phyloP scores from a whole-genome alignment of 1,284 basidiomycete genomes.

The Apiotrichum mycotoxinovorans region DNA sequence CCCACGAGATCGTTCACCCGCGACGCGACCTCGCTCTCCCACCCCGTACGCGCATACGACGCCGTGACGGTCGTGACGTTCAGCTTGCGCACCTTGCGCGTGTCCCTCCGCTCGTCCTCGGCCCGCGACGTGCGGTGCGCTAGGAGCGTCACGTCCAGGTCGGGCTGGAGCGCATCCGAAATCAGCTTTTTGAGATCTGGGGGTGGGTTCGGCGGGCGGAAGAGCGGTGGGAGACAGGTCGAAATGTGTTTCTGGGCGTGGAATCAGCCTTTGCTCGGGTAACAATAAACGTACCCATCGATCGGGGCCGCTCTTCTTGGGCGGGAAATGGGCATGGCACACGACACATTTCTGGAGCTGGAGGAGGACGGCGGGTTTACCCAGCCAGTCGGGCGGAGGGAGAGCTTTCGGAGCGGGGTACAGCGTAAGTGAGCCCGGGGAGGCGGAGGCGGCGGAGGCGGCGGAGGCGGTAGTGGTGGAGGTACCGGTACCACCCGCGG shows the following conservation, averaged over 20 bases:
- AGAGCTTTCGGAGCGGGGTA: background rate
- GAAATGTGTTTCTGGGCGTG: conserved; percentile 40
- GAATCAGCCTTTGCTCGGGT: background rate
- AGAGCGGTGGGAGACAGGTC: conserved; percentile 37
- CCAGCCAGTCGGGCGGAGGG: conserved; percentile 38
- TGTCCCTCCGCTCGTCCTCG: conserved; percentile 1
- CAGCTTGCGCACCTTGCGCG: background rate
- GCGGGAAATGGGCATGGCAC: conserved; percentile 32
- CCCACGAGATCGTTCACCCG: conserved; percentile 30
- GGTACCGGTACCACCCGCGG: too few relatives aligned
- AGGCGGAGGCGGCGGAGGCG: background rate
- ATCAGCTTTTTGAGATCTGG: conserved; percentile 38
- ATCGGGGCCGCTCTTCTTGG: conserved; percentile 33
- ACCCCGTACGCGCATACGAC: conserved; percentile 26
- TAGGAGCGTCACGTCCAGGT: conserved; percentile 11
- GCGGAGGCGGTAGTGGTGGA: background rate
- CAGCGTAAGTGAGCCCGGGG: background rate
- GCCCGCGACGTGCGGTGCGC: conserved; percentile 5
- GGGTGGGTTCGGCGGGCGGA: conserved; percentile 36
- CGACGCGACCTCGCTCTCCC: conserved; percentile 29
- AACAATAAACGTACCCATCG: conserved; percentile 40
- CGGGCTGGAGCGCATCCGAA: conserved; percentile 23
- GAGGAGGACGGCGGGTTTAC: conserved; percentile 27
- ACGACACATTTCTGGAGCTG: conserved; percentile 29
- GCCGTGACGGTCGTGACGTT: conserved; percentile 31